phyloP scores from a whole-genome alignment of 2,329 filamentous ascomycete species.

The Cladophialophora chaetospira region DNA sequence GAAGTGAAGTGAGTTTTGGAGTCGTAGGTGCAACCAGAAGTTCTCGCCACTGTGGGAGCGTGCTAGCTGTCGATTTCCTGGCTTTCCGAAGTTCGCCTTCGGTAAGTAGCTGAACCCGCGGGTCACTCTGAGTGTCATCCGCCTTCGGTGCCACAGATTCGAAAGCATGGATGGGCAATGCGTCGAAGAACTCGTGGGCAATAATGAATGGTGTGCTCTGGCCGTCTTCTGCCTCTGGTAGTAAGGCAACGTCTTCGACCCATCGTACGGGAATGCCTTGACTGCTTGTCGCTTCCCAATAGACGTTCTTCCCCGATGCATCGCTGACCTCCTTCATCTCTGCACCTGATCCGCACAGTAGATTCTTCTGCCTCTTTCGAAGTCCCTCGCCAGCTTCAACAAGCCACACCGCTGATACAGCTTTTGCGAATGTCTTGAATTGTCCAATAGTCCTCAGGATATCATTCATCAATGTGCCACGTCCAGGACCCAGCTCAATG shows the following conservation, averaged over 20 bases:
- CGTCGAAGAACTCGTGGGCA: conserved; percentile 98
- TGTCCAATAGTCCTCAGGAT: conserved; percentile 82
- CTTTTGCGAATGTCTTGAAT: conserved; percentile 75
- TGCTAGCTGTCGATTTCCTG: conserved; percentile 42
- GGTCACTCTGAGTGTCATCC: conserved; percentile 42
- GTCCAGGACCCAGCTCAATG: conserved; percentile 90
- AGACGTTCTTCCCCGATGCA: conserved; percentile 45
- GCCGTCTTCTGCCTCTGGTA: conserved; percentile 67
- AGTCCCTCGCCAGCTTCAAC: conserved; percentile 89
- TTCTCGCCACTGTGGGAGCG: conserved; percentile 74
- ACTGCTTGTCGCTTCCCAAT: conserved; percentile 74
- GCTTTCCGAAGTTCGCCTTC: conserved; percentile 46
- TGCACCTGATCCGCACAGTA: conserved; percentile 76
- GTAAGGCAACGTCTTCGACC: conserved; percentile 84
- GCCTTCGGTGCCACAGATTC: conserved; percentile 66
- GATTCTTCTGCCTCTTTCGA: conserved; percentile 72
- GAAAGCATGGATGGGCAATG: conserved; percentile 93
- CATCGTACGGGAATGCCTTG: conserved; percentile 69
- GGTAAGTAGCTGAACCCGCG: conserved; percentile 47
- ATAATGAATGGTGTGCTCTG: conserved; percentile 86
- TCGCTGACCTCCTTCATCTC: conserved; percentile 62
- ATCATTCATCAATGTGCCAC: conserved; percentile 96
- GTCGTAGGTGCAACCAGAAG: conserved; percentile 73
- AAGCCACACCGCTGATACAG: conserved; percentile 85
- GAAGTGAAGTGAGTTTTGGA: conserved; percentile 57